phyloP scores from a whole-genome alignment of 768 basidiomycete genomes.

The Auricularia heimuer region DNA sequence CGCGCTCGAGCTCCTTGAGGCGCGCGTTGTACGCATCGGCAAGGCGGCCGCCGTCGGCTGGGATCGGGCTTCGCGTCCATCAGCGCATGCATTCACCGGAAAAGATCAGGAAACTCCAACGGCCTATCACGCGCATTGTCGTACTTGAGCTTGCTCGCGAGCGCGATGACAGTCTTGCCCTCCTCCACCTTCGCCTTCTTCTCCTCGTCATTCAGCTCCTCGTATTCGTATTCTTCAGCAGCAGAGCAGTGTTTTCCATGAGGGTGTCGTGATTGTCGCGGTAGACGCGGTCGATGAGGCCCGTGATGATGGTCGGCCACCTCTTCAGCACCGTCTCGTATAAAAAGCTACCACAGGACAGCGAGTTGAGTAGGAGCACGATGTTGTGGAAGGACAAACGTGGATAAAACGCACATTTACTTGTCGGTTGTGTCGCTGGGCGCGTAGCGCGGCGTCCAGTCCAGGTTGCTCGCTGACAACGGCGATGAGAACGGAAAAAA shows the following conservation, averaged over 20 bases:
- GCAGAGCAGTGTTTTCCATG: constrained; percentile 1
- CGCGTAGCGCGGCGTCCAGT: constrained; percentile 32
- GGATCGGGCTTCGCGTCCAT: too few relatives aligned
- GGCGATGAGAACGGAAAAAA: too few relatives aligned
- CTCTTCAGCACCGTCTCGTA: constrained; percentile 61
- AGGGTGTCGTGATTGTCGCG: constrained; percentile 50
- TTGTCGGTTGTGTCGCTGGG: constrained; percentile 71
- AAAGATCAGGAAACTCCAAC: constrained; percentile 37
- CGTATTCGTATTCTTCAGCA: too few relatives aligned
- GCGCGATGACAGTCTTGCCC: constrained; percentile 67
- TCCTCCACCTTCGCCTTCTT: constrained; percentile 39
- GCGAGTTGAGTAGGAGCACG: neutral
- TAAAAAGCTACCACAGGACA: neutral
- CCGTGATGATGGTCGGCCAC: constrained; percentile 65
- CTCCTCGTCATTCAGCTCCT: constrained; percentile 25
- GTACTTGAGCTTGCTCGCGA: constrained; percentile 72
- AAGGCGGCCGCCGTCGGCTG: constrained; percentile 59
- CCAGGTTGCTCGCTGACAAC: too few relatives aligned
- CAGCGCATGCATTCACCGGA: too few relatives aligned
- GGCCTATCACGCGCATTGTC: constrained; percentile 72
- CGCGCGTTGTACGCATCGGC: constrained; percentile 69
- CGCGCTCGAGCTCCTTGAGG: constrained; percentile 39
- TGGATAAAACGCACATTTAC: constrained; percentile 31
- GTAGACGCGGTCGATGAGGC: constrained; percentile 66
- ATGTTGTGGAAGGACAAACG: neutral